Evolutionary conservation across 2,329 filamentous ascomycete genomes (phyloP), one percentile per base, ranked within the genome.

Genomic region (Trichoderma lentiforme): DNA sequence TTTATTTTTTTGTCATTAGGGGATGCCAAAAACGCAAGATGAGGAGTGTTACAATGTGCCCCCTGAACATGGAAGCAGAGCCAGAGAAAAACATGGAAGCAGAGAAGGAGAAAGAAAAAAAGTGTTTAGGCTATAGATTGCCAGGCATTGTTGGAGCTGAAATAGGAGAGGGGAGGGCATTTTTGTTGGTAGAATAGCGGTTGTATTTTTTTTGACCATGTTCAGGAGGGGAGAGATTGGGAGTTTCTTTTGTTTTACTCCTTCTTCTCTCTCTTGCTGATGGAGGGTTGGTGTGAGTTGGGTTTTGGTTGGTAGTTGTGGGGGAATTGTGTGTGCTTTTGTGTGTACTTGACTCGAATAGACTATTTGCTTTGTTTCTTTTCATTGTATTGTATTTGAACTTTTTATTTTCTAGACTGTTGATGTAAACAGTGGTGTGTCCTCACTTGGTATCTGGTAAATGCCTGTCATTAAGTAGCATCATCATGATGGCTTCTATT

Each of bases 311-410:
- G 57, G 58, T 51, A 26, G 67, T 30, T 30, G 36, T 43, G 53
- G 70, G 57, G 56, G 24, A 36, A 39, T 32, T 47, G 36, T 67
- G 36, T 47, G 61, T 47, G 28, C 15, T 30, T 56, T 56, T 53
- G 63, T 53, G 53, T 68, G 24, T 36, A 30, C 30, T 66, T 58
- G 78, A 74, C 34, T 73, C 73, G 73, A 73, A 77, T 76, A 78
- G 75, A 75, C 73, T 51, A 72, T 71, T 61, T 73, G 51, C 71
- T 53, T 62, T 69, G 63, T 67, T 68, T 62, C 39, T 70, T 72
- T 64, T 73, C 65, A 51, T 67, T 67, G 18, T 68, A 51, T 67
- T 67, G 18, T 63, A 62, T 30, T 73, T 73, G 53, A 68, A 72
- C 71, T 61, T 24, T 28, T n/a, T 28, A 65, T 73, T 67, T 30